These are phyloP conservation scores for Moniliophthora roreri DNA, from an alignment of 1,284 basidiomycete genomes.

Conservation along the genomic window DNA sequence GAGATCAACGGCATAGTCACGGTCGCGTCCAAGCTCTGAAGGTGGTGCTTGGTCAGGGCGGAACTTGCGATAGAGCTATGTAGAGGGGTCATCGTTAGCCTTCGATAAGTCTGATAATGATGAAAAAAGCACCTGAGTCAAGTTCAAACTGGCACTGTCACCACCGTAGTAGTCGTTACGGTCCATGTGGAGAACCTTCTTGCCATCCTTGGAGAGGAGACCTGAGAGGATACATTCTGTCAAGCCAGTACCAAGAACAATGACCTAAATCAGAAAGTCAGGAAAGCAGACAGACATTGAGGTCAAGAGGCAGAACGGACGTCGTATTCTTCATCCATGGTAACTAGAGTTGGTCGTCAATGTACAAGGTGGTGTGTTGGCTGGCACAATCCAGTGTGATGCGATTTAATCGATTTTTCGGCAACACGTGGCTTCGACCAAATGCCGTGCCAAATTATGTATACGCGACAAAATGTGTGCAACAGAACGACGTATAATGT, in stretches of 20 bases:
- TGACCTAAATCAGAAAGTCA: conserved; percentile 55
- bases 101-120: conserved; percentile 15
- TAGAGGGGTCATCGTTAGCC: conserved; percentile 12
- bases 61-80: conserved; percentile 96
- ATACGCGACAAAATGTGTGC: background rate
- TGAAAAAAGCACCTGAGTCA: conserved; percentile 77
- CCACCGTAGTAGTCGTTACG: conserved; percentile 99
- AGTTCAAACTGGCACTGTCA: conserved; percentile 95
- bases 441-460: background rate
- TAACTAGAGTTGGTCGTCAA: conserved; percentile 16
- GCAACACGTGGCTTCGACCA: conserved; percentile 6
- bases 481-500: no score
- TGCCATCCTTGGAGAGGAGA: conserved; percentile 95
- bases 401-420: conserved; percentile 1
- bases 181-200: conserved; percentile 99
- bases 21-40: conserved; percentile 84
- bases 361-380: conserved; percentile 17
- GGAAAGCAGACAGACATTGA: conserved; percentile 12
- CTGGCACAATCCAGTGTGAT: conserved; percentile 13
- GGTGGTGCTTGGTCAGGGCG: conserved; percentile 72
- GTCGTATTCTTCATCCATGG: conserved; percentile 91
- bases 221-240: conserved; percentile 99
- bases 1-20: conserved; percentile 95
- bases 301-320: conserved; percentile 39
- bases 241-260: conserved; percentile 94